Percentiles rank a stretch among this genome's conserved stretches.
phyloP scores from a whole-genome alignment of 1,139 yeast genomes.

The Sugiyamaella japonica region DNA sequence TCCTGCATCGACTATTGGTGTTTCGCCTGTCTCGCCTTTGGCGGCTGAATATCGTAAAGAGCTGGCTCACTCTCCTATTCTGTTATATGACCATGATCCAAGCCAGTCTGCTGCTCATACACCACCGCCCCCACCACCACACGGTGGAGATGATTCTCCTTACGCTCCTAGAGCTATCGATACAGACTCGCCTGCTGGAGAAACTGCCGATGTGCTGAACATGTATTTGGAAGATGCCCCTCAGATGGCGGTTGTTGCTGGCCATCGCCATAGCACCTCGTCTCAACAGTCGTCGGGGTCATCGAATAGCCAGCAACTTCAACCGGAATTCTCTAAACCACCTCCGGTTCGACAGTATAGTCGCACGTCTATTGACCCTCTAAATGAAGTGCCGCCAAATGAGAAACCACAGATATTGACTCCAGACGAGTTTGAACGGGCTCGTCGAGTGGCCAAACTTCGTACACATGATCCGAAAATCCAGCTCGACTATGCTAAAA shows the following conservation, averaged over 20 bases:
- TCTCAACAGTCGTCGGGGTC: conserved; percentile 16
- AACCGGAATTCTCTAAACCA: conserved; percentile 20
- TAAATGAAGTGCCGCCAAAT: conserved; percentile 20
- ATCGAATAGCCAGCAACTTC: conserved; percentile 2
- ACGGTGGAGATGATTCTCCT: conserved; percentile 3
- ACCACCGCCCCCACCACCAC: conserved; percentile 10
- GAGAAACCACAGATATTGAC: conserved; percentile 29
- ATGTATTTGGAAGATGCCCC: conserved; percentile 7
- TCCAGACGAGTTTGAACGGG: conserved; percentile 36
- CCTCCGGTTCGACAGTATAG: conserved; percentile 35
- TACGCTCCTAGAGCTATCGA: conserved; percentile 9
- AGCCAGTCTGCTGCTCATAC: background rate
- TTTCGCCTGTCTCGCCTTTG: conserved; percentile 27
- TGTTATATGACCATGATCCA: conserved; percentile 8
- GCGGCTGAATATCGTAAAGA: conserved; percentile 31
- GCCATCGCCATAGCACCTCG: conserved; percentile 13
- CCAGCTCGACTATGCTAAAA: conserved; percentile 43
- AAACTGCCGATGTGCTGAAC: conserved; percentile 8
- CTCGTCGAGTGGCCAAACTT: conserved; percentile 34
- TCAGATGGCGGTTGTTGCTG: background rate
- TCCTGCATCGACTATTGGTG: conserved; percentile 28
- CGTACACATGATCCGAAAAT: conserved; percentile 37
- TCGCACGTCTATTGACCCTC: conserved; percentile 18
- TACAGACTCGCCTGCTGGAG: conserved; percentile 9
- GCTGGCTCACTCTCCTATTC: conserved; percentile 15